Percentiles rank a stretch among this genome's conserved stretches.
Conservation (phyloP, 768 basidiomycete genomes). For the Phylloporus rhodoxanthus region DNA sequence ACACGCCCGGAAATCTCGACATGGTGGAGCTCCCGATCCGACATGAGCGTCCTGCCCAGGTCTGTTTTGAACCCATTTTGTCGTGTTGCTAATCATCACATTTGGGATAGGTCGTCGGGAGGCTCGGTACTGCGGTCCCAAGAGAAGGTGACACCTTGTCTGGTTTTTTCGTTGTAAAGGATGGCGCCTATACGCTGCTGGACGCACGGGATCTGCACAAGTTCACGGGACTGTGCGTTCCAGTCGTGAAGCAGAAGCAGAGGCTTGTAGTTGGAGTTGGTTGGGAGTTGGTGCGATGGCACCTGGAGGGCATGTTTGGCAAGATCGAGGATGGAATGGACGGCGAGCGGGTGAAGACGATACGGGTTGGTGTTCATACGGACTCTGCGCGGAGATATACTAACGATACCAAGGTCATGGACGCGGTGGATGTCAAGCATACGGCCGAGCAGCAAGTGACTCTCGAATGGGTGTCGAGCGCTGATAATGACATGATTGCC, state of each 20-base stretch:
- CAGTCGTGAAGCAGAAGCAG: conserved; percentile 79
- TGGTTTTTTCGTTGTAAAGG: conserved; percentile 84
- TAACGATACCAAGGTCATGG: conserved; percentile 68
- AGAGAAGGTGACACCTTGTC: conserved; percentile 67
- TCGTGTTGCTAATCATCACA: not conserved
- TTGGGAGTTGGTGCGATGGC: conserved; percentile 93
- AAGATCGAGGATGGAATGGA: conserved; percentile 65
- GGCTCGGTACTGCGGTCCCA: conserved; percentile 69
- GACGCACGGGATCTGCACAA: conserved; percentile 84
- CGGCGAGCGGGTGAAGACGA: conserved; percentile 52
- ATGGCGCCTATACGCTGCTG: conserved; percentile 89
- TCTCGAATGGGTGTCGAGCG: conserved; percentile 89
- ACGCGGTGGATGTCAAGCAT: conserved; percentile 75
- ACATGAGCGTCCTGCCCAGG: conserved; percentile 87
- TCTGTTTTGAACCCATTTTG: conserved; percentile 26
- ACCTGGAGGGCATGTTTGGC: conserved; percentile 93
- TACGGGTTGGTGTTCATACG: conserved; percentile 48
- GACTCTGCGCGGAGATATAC: not conserved
- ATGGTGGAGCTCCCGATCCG: conserved; percentile 80
- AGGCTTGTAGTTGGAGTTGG: conserved; percentile 73
- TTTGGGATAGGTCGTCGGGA: conserved; percentile 70
- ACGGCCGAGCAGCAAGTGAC: conserved; percentile 69
- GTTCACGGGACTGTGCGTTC: conserved; percentile 83
- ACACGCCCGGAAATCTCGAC: conserved; percentile 89
- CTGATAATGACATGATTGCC: conserved; percentile 95